Evolutionary conservation across 2,329 filamentous ascomycete species (phyloP).

Genomic region (Alternaria panax): DNA sequence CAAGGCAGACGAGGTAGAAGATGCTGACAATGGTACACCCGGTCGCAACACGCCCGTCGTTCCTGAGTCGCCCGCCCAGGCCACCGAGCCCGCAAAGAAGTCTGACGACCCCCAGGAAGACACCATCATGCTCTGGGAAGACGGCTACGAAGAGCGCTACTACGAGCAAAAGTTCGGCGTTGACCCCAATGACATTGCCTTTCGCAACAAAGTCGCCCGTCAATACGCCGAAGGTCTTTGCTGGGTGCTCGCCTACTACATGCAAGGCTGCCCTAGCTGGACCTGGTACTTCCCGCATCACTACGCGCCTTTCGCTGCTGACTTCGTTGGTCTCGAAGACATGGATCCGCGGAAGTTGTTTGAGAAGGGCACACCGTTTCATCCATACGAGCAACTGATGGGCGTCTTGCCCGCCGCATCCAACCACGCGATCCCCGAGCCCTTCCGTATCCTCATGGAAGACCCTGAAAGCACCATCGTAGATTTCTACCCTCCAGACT

Average conservation of each 20-base stretch:
- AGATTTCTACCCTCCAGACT: constrained; percentile 96
- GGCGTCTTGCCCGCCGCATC: constrained; percentile 94
- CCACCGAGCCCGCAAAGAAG: constrained; percentile 45
- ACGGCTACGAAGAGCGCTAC: constrained; percentile 93
- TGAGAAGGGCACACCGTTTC: constrained; percentile 83
- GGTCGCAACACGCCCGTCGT: constrained; percentile 64
- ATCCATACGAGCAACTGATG: constrained; percentile 97
- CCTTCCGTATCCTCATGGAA: constrained; percentile 92
- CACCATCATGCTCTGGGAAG: constrained; percentile 90
- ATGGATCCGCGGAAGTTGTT: constrained; percentile 75
- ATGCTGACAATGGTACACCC: constrained; percentile 66
- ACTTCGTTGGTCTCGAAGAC: constrained; percentile 84
- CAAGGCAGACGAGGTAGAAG: constrained; percentile 75
- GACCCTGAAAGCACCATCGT: constrained; percentile 88
- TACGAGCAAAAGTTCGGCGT: constrained; percentile 97
- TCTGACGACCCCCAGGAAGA: constrained; percentile 73
- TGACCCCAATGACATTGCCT: constrained; percentile 79
- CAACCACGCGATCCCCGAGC: constrained; percentile 84
- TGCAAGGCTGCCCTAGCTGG: constrained; percentile 98
- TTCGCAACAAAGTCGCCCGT: constrained; percentile 85
- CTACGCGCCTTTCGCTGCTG: constrained; percentile 95
- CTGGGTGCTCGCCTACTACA: constrained; percentile 97
- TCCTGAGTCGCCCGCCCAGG: constrained; percentile 55
- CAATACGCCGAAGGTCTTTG: constrained; percentile 94
- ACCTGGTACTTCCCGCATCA: constrained; percentile 99